Conservation (phyloP, 768 basidiomycete species). For the Tricholoma matsutake region DNA sequence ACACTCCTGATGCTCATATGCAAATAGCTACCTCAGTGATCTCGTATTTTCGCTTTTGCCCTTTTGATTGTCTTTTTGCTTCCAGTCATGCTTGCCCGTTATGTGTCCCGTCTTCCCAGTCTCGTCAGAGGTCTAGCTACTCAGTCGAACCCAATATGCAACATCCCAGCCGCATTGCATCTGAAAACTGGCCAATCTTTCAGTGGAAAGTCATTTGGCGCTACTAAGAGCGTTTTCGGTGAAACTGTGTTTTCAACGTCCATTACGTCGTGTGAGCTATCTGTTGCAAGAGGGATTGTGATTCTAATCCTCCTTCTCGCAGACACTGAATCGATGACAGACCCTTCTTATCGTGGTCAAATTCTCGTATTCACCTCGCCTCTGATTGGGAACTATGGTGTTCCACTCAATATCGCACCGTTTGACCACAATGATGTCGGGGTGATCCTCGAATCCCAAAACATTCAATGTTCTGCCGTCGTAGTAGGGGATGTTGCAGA, state of each 20-base stretch:
- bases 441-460: constrained; percentile 82
- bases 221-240: constrained; percentile 82
- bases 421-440: constrained; percentile 76
- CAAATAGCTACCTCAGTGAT: constrained; percentile 80
- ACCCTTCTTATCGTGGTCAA: constrained; percentile 97
- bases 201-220: constrained; percentile 85
- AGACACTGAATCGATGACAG: constrained; percentile 99
- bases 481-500: constrained; percentile 95
- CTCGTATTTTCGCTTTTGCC: constrained; percentile 77
- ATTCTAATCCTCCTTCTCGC: constrained; percentile 8
- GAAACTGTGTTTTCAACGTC: constrained; percentile 99
- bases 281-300: background rate
- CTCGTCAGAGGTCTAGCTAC: constrained; percentile 65
- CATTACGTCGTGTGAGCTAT: constrained; percentile 86
- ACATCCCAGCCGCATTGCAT: constrained; percentile 80
- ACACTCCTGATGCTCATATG: constrained; percentile 20
- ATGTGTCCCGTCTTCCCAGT: constrained; percentile 45
- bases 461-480: constrained; percentile 88
- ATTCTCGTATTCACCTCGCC: constrained; percentile 99
- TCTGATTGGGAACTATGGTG: constrained; percentile 98
- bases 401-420: constrained; percentile 77
- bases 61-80: constrained; percentile 26
- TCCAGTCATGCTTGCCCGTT: constrained; percentile 54
- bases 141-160: constrained; percentile 45
- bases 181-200: constrained; percentile 95